Conservation (phyloP, 306 rosid genomes). For the Pterocarpus santalinus region DNA sequence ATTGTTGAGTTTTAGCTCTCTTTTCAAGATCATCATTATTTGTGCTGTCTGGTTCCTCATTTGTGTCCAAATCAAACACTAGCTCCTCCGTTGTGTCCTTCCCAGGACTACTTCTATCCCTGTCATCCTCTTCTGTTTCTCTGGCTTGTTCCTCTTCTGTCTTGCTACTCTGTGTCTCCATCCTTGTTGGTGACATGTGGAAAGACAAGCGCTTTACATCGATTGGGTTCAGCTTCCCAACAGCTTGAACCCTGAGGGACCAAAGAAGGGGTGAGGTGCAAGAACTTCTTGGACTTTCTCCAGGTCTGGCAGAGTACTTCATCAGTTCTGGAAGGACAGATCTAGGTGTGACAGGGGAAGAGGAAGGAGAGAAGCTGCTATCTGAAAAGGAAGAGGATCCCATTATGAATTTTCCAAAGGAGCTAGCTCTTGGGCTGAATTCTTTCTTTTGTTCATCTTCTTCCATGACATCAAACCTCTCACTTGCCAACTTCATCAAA, state of each 20-base stretch:
- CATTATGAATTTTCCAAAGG: conserved; percentile 40
- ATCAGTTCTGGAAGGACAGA: conserved; percentile 69
- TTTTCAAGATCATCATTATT: neutral
- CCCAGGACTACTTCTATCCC: neutral
- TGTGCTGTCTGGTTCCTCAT: conserved; percentile 34
- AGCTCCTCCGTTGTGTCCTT: conserved; percentile 36
- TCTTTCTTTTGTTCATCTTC: conserved; percentile 57
- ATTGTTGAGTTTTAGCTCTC: neutral
- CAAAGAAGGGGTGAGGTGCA: conserved; percentile 57
- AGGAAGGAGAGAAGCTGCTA: conserved; percentile 45
- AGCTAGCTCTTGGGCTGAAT: conserved; percentile 37
- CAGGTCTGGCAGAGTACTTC: conserved; percentile 10
- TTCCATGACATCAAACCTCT: conserved; percentile 61
- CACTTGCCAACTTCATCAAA: conserved; percentile 62
- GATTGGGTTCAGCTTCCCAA: conserved; percentile 69
- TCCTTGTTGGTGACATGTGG: conserved; percentile 44
- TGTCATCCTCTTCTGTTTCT: conserved; percentile 43
- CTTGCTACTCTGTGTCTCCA: conserved; percentile 22
- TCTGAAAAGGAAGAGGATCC: conserved; percentile 48
- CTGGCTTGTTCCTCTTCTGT: conserved; percentile 41
- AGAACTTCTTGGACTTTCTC: conserved; percentile 45
- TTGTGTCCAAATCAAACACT: conserved; percentile 41
- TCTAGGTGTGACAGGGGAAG: conserved; percentile 70
- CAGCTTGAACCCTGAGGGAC: conserved; percentile 75
- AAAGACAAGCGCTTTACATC: conserved; percentile 65